These are phyloP conservation scores for Colletotrichum sp. DNA, from an alignment of 2,329 filamentous ascomycete genomes.

Conservation along the genomic window DNA sequence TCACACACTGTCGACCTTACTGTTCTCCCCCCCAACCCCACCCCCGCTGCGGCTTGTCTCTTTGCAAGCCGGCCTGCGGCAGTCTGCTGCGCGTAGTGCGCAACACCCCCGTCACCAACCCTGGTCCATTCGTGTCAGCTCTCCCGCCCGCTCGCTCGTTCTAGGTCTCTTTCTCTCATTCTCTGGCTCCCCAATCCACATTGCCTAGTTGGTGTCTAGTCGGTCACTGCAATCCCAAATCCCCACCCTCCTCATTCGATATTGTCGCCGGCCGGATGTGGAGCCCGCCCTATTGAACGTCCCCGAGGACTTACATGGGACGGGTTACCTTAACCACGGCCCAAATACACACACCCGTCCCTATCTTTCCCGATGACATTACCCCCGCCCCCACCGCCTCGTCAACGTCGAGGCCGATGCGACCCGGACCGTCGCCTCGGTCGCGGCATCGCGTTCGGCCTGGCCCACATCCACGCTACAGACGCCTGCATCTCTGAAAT, in stretches of 20 bases:
- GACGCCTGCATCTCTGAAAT: not conserved
- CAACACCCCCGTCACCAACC: not conserved
- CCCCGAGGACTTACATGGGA: constrained; percentile 11
- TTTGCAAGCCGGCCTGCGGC: not conserved
- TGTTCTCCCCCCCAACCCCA: not conserved
- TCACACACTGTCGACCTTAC: not conserved
- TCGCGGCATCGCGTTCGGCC: constrained; percentile 13
- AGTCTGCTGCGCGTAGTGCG: not conserved
- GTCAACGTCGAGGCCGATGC: constrained; percentile 2
- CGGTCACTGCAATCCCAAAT: not conserved
- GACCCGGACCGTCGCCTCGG: constrained; percentile 16
- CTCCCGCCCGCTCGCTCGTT: not conserved
- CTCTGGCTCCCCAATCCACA: not conserved
- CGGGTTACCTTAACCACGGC: constrained; percentile 9
- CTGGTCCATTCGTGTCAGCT: not conserved
- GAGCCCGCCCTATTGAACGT: not conserved
- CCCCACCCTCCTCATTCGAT: not conserved
- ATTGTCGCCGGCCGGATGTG: not conserved
- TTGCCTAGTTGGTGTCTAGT: not conserved
- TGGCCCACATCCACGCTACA: not conserved
- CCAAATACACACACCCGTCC: not conserved
- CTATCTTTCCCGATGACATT: constrained; percentile 21
- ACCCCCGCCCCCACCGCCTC: constrained; percentile 13
- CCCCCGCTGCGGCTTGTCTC: constrained; percentile 13
- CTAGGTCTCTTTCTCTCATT: not conserved